Evolutionary conservation across 106 monocot genomes (phyloP).

Genomic region (Dendrobium catenatum): DNA sequence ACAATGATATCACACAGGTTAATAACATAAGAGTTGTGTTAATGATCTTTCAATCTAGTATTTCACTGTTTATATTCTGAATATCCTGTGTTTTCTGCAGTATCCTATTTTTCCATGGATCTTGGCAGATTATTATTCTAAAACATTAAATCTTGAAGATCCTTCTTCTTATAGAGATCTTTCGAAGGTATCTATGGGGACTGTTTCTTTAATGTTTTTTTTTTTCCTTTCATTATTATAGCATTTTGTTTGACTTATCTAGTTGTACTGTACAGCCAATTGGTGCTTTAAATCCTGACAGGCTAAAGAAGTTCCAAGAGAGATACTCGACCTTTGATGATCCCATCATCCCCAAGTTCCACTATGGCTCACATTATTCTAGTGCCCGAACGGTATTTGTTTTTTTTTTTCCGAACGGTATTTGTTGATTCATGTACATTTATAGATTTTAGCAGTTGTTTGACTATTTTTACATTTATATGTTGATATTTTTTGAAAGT

Average conservation of each 20-base stretch:
- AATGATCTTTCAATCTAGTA: background rate
- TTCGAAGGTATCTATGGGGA: constrained; percentile 59
- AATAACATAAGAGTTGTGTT: background rate
- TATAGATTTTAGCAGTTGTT: background rate
- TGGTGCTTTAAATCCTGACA: constrained; percentile 86
- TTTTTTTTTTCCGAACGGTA: constrained; percentile 44
- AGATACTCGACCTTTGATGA: constrained; percentile 88
- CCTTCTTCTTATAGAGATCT: constrained; percentile 83
- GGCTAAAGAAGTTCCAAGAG: constrained; percentile 90
- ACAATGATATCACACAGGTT: constrained; percentile 99
- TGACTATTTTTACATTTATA: background rate
- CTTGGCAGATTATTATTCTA: constrained; percentile 76
- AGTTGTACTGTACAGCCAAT: constrained; percentile 58
- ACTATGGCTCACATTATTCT: constrained; percentile 98
- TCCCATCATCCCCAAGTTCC: constrained; percentile 90
- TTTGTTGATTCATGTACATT: background rate
- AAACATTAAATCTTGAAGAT: constrained; percentile 61
- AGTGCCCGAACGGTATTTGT: constrained; percentile 78
- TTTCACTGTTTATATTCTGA: background rate
- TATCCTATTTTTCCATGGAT: constrained; percentile 99
- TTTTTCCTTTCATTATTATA: background rate
- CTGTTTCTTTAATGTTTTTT: background rate
- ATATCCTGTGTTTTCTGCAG: constrained; percentile 34
- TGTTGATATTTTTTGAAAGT: background rate
- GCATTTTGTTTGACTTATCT: constrained; percentile 6